These are phyloP conservation scores for Trifolium fragiferum DNA, from an alignment of 306 rosid genomes.

Conservation along the genomic window DNA sequence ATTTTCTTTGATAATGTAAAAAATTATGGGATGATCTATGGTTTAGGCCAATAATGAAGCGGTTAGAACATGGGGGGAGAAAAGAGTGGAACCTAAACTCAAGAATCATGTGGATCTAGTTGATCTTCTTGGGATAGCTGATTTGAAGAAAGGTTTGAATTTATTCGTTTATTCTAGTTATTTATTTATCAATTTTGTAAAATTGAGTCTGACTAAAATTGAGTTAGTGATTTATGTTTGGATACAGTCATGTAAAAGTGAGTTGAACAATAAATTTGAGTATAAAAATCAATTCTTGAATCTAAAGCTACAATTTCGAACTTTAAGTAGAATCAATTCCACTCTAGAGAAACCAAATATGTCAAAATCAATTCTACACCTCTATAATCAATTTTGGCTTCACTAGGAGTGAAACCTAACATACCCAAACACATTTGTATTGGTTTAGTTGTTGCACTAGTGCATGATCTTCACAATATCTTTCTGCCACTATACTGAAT, in stretches of 20 bases:
- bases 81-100: conserved; percentile 74
- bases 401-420: no score
- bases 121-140: conserved; percentile 81
- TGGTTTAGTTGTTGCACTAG: conserved; percentile 11
- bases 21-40: background rate
- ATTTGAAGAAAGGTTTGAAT: conserved; percentile 68
- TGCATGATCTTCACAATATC: conserved; percentile 1
- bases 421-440: no score
- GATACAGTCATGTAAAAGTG: no score
- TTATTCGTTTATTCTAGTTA: background rate
- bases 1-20: background rate
- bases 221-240: no score
- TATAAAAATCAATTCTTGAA: no score
- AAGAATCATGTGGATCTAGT: conserved; percentile 89
- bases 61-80: conserved; percentile 87
- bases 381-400: no score
- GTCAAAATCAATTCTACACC: no score
- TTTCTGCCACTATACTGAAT: background rate
- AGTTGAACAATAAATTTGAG: no score
- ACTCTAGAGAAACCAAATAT: no score
- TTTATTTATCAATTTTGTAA: background rate
- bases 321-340: no score
- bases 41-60: conserved; percentile 76
- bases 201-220: no score
- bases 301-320: no score